Evolutionary conservation across 2,329 filamentous ascomycete species (phyloP).

Genomic region (Cladosporium colombiae): DNA sequence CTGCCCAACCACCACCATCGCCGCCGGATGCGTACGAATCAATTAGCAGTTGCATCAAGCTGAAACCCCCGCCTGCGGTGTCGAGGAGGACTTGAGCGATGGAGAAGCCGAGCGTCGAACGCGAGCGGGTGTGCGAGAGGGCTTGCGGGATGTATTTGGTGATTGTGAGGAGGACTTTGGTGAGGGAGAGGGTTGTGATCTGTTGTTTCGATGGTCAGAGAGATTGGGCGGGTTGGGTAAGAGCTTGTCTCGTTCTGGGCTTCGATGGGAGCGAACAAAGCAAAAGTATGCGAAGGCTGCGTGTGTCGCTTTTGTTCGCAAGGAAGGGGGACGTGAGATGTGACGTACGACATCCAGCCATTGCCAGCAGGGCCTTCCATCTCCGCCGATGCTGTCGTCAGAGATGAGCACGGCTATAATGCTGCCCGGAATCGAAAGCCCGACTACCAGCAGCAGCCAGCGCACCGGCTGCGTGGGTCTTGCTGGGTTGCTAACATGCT

Average conservation of each 20-base stretch:
- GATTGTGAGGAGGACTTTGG: constrained; percentile 84
- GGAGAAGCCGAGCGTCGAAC: constrained; percentile 79
- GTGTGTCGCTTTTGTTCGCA: neutral
- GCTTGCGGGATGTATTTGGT: constrained; percentile 93
- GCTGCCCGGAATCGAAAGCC: neutral
- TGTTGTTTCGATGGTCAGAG: constrained; percentile 27
- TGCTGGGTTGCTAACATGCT: neutral
- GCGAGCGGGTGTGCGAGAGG: constrained; percentile 77
- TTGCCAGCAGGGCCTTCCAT: neutral
- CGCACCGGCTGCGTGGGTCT: neutral
- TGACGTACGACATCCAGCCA: neutral
- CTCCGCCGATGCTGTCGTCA: neutral
- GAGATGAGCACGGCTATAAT: neutral
- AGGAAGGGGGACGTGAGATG: neutral
- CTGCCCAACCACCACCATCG: neutral
- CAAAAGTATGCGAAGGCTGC: neutral
- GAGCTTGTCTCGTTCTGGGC: too few species aligned
- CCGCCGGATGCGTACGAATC: constrained; percentile 49
- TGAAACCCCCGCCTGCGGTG: constrained; percentile 76
- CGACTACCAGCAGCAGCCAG: neutral
- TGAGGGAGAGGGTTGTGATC: constrained; percentile 73
- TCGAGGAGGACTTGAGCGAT: constrained; percentile 76
- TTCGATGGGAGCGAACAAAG: too few species aligned
- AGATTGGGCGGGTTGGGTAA: too few species aligned
- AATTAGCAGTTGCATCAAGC: constrained; percentile 76